A percentile compares a stretch with the other conserved stretches of the same genome.
Conservation (phyloP, 1,284 basidiomycete genomes). For the Exobasidium cylindrosporum region DNA sequence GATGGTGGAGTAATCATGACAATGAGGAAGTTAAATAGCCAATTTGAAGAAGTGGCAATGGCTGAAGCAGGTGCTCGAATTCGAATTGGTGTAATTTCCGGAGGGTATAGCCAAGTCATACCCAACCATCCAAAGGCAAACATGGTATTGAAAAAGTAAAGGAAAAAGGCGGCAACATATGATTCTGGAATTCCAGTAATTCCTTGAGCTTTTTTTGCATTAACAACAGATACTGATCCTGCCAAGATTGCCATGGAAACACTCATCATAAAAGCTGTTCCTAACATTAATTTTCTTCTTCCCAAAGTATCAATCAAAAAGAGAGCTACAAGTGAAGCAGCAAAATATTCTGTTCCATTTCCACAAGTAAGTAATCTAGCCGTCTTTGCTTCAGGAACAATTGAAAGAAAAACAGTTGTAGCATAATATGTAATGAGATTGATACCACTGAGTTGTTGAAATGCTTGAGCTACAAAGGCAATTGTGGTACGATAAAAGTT, state of each 20-base stretch:
- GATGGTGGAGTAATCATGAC: constrained; percentile 69
- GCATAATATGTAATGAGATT: constrained; percentile 68
- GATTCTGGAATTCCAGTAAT: constrained; percentile 10
- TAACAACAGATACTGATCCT: constrained; percentile 58
- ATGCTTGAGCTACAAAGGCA: constrained; percentile 65
- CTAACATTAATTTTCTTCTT: constrained; percentile 68
- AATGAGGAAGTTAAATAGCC: constrained; percentile 52
- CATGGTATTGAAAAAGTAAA: constrained; percentile 69
- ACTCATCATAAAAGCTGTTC: constrained; percentile 67
- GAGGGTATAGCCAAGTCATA: constrained; percentile 62
- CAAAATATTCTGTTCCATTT: constrained; percentile 69
- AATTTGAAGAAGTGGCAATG: constrained; percentile 53
- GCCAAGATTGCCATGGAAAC: constrained; percentile 65
- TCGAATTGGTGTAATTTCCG: constrained; percentile 53
- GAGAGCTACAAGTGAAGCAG: constrained; percentile 65
- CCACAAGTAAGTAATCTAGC: constrained; percentile 68
- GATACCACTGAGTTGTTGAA: constrained; percentile 68
- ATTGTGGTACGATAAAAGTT: constrained; percentile 66
- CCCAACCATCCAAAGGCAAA: constrained; percentile 70
- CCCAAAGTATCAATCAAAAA: constrained; percentile 62
- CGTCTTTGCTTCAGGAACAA: constrained; percentile 63
- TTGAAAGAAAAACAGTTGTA: constrained; percentile 46
- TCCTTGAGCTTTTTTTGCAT: constrained; percentile 8
- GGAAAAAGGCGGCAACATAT: constrained; percentile 63
- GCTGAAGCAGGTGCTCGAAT: constrained; percentile 56